These are phyloP conservation scores for Vararia minispora DNA, from an alignment of 768 basidiomycete genomes.

Conservation along the genomic window DNA sequence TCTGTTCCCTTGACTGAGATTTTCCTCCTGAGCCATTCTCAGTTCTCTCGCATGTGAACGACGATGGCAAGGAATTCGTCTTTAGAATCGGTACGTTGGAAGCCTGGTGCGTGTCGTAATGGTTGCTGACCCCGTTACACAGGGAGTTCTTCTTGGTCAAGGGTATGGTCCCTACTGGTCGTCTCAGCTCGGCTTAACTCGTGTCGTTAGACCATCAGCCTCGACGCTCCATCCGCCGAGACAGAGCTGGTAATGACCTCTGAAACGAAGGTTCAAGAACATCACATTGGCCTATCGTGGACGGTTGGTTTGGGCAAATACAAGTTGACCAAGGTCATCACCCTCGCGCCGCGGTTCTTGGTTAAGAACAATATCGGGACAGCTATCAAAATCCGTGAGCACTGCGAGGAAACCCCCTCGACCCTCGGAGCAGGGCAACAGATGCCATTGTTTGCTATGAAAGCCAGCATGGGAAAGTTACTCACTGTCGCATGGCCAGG, in stretches of 20 bases:
- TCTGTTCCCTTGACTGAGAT: not conserved
- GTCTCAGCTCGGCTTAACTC: no score
- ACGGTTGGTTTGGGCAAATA: conserved; percentile 94
- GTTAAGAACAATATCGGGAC: conserved; percentile 70
- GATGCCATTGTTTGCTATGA: conserved; percentile 55
- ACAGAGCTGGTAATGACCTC: conserved; percentile 67
- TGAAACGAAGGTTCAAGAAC: conserved; percentile 46
- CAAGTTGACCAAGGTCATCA: conserved; percentile 90
- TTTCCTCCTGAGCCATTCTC: not conserved
- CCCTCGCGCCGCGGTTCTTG: conserved; percentile 82
- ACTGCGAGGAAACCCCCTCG: conserved; percentile 56
- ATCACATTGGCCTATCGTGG: conserved; percentile 85
- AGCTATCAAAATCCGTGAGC: conserved; percentile 73
- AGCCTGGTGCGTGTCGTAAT: no score
- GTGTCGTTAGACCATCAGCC: conserved; percentile 71
- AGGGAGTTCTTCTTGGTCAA: no score
- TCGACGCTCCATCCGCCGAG: conserved; percentile 91
- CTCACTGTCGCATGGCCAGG: conserved; percentile 84
- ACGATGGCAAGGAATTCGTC: conserved; percentile 73
- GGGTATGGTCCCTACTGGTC: no score
- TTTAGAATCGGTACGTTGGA: conserved; percentile 75
- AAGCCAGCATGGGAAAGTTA: conserved; percentile 56
- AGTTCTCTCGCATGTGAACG: conserved; percentile 83
- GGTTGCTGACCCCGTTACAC: no score
- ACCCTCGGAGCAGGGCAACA: conserved; percentile 58